Evolutionary conservation across 2,329 filamentous ascomycete species (phyloP).

Genomic region (Davidsoniella eucalypti): DNA sequence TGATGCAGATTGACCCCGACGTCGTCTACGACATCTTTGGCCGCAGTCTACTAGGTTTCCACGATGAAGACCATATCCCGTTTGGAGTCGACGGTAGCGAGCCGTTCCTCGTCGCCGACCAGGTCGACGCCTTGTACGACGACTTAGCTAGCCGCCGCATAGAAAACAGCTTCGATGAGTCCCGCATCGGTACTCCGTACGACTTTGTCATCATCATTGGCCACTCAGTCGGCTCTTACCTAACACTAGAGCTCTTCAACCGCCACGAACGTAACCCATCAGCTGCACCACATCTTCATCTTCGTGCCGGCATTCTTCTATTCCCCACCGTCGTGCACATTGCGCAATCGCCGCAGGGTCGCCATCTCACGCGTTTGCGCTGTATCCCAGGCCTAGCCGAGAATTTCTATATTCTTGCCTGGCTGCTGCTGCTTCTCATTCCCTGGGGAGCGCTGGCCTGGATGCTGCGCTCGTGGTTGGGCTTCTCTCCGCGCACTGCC

Average conservation of each 20-base stretch:
- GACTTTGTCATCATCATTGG: slow-evolving; percentile 50
- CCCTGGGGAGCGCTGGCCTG: slow-evolving; percentile 25
- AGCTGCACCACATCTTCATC: slow-evolving; percentile 22
- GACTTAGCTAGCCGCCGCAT: slow-evolving; percentile 21
- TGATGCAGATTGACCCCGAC: slow-evolving; percentile 27
- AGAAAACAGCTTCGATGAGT: slow-evolving; percentile 16
- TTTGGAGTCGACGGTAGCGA: slow-evolving; percentile 23
- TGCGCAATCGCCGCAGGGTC: slow-evolving; percentile 42
- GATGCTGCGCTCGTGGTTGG: slow-evolving; percentile 27
- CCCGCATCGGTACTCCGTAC: slow-evolving; percentile 25
- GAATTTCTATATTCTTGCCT: slow-evolving; percentile 26
- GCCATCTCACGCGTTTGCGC: slow-evolving; percentile 26
- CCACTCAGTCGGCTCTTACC: slow-evolving; percentile 60
- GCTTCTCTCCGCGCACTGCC: slow-evolving; percentile 33
- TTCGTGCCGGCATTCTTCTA: slow-evolving; percentile 43
- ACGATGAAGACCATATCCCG: slow-evolving; percentile 33
- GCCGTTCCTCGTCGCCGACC: slow-evolving; percentile 36
- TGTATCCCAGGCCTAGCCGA: slow-evolving; percentile 24
- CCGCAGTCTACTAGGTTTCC: slow-evolving; percentile 41
- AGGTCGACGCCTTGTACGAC: slow-evolving; percentile 30
- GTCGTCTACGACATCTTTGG: slow-evolving; percentile 38
- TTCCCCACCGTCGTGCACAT: slow-evolving; percentile 65
- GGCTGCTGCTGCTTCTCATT: slow-evolving; percentile 25
- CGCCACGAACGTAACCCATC: slow-evolving; percentile 29
- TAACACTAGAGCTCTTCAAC: slow-evolving; percentile 50